phyloP scores from a whole-genome alignment of 2,329 filamentous ascomycete species.

The Penicillium sp. region DNA sequence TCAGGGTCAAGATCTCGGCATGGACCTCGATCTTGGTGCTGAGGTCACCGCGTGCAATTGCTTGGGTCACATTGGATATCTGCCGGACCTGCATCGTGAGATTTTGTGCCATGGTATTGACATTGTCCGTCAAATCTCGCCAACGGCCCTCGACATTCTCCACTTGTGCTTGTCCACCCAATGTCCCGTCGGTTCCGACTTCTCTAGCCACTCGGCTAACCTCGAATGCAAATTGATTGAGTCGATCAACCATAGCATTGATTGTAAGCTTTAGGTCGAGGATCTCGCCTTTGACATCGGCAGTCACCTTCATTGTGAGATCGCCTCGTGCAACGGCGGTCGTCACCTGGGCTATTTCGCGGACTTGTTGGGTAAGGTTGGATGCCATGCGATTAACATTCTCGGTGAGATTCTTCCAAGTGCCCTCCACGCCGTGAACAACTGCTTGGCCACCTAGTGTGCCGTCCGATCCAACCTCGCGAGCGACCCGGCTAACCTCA shows the following conservation, averaged over 20 bases:
- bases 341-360: conserved; percentile 91
- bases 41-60: conserved; percentile 89
- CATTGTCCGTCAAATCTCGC: conserved; percentile 59
- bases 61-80: conserved; percentile 86
- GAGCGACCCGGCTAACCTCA: conserved; percentile 87
- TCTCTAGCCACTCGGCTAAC: conserved; percentile 59
- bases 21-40: conserved; percentile 90
- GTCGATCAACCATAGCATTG: conserved; percentile 59
- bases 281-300: conserved; percentile 86
- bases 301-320: conserved; percentile 85
- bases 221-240: conserved; percentile 57
- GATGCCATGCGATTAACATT: conserved; percentile 96
- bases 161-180: conserved; percentile 56
- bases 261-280: conserved; percentile 83
- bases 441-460: conserved; percentile 86
- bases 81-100: conserved; percentile 65
- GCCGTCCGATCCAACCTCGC: conserved; percentile 90
- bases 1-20: conserved; percentile 83
- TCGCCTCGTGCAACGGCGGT: conserved; percentile 89
- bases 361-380: conserved; percentile 91
- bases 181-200: conserved; percentile 56
- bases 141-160: conserved; percentile 59
- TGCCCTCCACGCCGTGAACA: conserved; percentile 88
- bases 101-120: conserved; percentile 60
- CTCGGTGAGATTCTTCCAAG: conserved; percentile 87